Percentiles rank a stretch among this genome's conserved stretches.
Conservation (phyloP, 2,329 filamentous ascomycete species). For the Penicillium sp. region DNA sequence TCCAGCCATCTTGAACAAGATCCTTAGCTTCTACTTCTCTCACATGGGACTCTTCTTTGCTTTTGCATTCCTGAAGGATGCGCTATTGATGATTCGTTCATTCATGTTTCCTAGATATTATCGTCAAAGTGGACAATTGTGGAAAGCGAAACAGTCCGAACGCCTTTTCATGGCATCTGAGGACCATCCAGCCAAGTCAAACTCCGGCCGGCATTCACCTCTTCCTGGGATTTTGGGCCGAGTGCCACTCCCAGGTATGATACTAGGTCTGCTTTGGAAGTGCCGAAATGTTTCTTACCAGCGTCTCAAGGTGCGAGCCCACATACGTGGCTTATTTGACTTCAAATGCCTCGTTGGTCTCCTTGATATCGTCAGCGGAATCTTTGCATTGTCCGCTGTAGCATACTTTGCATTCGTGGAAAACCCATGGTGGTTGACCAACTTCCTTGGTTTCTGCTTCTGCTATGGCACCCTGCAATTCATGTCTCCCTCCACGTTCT, state of each 20-base stretch:
- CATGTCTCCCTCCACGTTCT: slow-evolving; percentile 84
- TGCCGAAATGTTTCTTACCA: slow-evolving; percentile 49
- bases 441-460: slow-evolving; percentile 82
- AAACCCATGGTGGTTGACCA: slow-evolving; percentile 72
- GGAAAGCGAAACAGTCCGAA: slow-evolving; percentile 41
- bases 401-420: slow-evolving; percentile 63
- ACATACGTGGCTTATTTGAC: slow-evolving; percentile 53
- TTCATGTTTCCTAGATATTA: slow-evolving; percentile 74
- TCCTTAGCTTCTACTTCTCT: slow-evolving; percentile 81
- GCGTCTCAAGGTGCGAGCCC: slow-evolving; percentile 52
- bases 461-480: slow-evolving; percentile 79
- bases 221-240: slow-evolving; percentile 51
- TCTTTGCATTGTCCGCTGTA: slow-evolving; percentile 55
- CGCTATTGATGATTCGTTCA: slow-evolving; percentile 61
- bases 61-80: slow-evolving; percentile 70
- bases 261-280: slow-evolving; percentile 47
- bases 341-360: slow-evolving; percentile 45
- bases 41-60: slow-evolving; percentile 75
- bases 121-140: slow-evolving; percentile 51
- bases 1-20: slow-evolving; percentile 74
- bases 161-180: slow-evolving; percentile 28
- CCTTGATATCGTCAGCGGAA: slow-evolving; percentile 54
- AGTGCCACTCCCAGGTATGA: slow-evolving; percentile 44
- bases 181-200: slow-evolving; percentile 6
- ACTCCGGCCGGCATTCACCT: slow-evolving; percentile 44